These are phyloP conservation scores for Diutina rugosa DNA, from an alignment of 1,139 yeast genomes.

Conservation along the genomic window DNA sequence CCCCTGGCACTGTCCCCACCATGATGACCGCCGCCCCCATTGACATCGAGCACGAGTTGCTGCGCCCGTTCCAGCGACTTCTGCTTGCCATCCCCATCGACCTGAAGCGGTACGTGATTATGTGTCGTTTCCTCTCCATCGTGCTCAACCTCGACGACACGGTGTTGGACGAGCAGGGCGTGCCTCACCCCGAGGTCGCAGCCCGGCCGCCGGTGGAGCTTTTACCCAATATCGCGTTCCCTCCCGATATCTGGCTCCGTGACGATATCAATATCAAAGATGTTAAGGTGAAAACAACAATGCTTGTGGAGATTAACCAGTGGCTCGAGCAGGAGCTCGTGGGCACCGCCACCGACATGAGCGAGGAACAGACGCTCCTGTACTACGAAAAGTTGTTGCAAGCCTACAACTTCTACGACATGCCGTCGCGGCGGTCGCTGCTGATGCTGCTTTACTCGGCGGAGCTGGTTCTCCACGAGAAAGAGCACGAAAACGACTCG, in stretches of 20 bases:
- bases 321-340: slow-evolving; percentile 17
- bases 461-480: background rate
- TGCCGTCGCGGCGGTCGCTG: slow-evolving; percentile 7
- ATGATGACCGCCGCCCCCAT: background rate
- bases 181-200: background rate
- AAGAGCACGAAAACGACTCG: slow-evolving; percentile 5
- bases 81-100: slow-evolving; percentile 2
- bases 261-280: slow-evolving; percentile 21
- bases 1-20: background rate
- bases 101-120: slow-evolving; percentile 1
- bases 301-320: slow-evolving; percentile 22
- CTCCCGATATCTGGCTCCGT: slow-evolving; percentile 27
- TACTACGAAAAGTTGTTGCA: slow-evolving; percentile 23
- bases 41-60: background rate
- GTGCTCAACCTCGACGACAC: background rate
- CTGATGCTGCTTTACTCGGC: background rate
- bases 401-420: slow-evolving; percentile 25
- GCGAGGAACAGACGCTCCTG: slow-evolving; percentile 18
- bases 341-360: slow-evolving; percentile 4
- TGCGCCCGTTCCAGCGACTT: slow-evolving; percentile 1
- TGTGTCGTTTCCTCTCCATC: background rate
- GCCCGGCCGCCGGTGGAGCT: slow-evolving; percentile 10
- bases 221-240: slow-evolving; percentile 22
- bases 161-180: background rate
- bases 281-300: slow-evolving; percentile 19